A percentile compares a stretch with the other conserved stretches of the same genome.
These are phyloP conservation scores for Nannizziopsis barbatae DNA, from an alignment of 2,329 filamentous ascomycete genomes.

Conservation along the genomic window DNA sequence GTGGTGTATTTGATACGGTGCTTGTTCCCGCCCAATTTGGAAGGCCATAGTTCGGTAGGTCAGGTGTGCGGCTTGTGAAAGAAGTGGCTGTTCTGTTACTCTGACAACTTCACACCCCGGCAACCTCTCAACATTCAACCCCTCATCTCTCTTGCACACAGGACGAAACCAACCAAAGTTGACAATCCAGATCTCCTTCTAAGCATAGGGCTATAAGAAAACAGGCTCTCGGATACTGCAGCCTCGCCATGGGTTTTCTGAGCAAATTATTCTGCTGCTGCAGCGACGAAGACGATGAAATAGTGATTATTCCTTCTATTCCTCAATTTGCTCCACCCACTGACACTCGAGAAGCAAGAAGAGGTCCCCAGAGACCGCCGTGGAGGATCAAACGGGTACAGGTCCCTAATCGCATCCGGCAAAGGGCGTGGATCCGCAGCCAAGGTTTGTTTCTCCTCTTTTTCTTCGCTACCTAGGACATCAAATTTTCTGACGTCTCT, in stretches of 20 bases:
- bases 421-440: background rate
- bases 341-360: background rate
- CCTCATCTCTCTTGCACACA: background rate
- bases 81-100: background rate
- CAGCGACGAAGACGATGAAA: background rate
- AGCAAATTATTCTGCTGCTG: conserved; percentile 2
- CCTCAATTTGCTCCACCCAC: background rate
- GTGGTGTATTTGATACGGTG: background rate
- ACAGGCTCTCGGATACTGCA: background rate
- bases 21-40: background rate
- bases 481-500: no score
- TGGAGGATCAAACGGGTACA: background rate
- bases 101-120: background rate
- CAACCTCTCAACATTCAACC: background rate
- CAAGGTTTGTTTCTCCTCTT: conserved; percentile 1
- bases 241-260: background rate
- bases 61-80: conserved; percentile 5
- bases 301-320: background rate
- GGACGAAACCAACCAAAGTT: background rate
- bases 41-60: background rate
- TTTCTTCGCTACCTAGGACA: background rate
- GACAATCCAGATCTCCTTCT: background rate
- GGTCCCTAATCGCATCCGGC: background rate
- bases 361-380: background rate
- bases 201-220: background rate